A percentile compares a stretch with the other conserved stretches of the same genome.
Conservation (phyloP, 768 basidiomycete species). For the Mycena belliarum region DNA sequence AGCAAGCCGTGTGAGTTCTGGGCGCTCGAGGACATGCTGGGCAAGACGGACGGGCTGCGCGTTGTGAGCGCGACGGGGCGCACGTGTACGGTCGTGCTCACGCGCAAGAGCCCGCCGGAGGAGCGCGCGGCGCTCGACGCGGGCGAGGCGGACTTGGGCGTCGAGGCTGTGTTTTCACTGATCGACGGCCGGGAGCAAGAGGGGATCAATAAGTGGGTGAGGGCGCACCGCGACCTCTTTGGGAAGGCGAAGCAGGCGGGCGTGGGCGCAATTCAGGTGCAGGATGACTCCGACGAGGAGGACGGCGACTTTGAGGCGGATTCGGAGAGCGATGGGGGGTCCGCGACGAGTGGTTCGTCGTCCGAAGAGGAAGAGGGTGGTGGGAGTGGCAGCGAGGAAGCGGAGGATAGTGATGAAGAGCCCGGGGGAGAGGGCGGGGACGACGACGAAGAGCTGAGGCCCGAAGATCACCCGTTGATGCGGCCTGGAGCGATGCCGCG, state of each 20-base stretch:
- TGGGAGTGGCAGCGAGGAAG: slow-evolving; percentile 31
- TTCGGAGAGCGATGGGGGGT: slow-evolving; percentile 38
- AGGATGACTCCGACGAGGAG: slow-evolving; percentile 48
- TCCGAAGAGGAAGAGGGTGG: slow-evolving; percentile 29
- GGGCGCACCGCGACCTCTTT: slow-evolving; percentile 55
- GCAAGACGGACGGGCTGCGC: slow-evolving; percentile 49
- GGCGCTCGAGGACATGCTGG: slow-evolving; percentile 58
- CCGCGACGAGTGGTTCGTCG: slow-evolving; percentile 31
- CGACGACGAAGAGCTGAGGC: slow-evolving; percentile 48
- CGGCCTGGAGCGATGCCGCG: slow-evolving; percentile 66
- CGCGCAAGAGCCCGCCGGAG: slow-evolving; percentile 33
- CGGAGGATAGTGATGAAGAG: slow-evolving; percentile 31
- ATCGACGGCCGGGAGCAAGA: slow-evolving; percentile 71
- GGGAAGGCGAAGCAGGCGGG: slow-evolving; percentile 38
- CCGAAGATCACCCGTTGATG: slow-evolving; percentile 61
- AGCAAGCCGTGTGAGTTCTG: slow-evolving; percentile 80
- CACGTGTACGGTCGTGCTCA: slow-evolving; percentile 63
- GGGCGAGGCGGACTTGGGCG: slow-evolving; percentile 44
- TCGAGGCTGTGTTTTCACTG: slow-evolving; percentile 71
- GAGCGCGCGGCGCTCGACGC: slow-evolving; percentile 38
- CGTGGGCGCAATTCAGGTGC: slow-evolving; percentile 30
- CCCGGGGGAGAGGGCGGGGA: slow-evolving; percentile 27
- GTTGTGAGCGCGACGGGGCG: slow-evolving; percentile 66
- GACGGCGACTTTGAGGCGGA: slow-evolving; percentile 44
- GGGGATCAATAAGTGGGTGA: slow-evolving; percentile 66